Base-by-base conservation (phyloP, 73 alveolate genomes). In the Blepharisma stoltei region DNA sequence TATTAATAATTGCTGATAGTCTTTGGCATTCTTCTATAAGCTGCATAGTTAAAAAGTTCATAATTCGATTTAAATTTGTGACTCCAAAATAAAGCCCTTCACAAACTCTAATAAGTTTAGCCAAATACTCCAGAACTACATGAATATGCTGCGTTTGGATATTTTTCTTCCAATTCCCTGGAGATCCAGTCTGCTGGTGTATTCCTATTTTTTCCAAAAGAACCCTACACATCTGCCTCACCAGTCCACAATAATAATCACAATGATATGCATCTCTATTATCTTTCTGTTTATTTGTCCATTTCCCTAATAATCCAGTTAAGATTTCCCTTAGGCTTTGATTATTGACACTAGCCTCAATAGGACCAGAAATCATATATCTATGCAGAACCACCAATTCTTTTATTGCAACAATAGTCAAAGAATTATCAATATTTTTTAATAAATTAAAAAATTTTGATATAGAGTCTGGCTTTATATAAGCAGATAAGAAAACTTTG, bases 91-190 rank as follows among this genome's bases (percentile, higher is more conserved):
- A 8, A 3, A 60, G 46, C 2, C 73, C 73, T 25, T 60, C 73
- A 60, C 73, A 60, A 5, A 60, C 23, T 60, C 23, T 60, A 18
- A 60, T 25, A 14, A 60, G 46, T 25, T 25, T 60, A 1, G 46
- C 38, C 45, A 60, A 25, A 25, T 60, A 60, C 45, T 60, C 46
- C 14, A 60, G 2, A 5, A 25, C 73, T 60, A 0, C 73, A 20
- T 60, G 46, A 25, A 60, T 38, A 60, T 60, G 38, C 23, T 60
- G 46, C 0, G 23, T 14, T 8, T n/a, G 48, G 23, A 60, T 11
- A n/a, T 14, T 60, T 25, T 60, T n/a, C 45, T 60, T 60, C 73
- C 73, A 60, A 25, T 60, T 60, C 48, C 73, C 73, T 20, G 73
- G 23, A n/a, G 11, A 0, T 14, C 18, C 14, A 9, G 23, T 18